Conservation (phyloP, 1,284 basidiomycete genomes). For the Pseudozyma thailandica region DNA sequence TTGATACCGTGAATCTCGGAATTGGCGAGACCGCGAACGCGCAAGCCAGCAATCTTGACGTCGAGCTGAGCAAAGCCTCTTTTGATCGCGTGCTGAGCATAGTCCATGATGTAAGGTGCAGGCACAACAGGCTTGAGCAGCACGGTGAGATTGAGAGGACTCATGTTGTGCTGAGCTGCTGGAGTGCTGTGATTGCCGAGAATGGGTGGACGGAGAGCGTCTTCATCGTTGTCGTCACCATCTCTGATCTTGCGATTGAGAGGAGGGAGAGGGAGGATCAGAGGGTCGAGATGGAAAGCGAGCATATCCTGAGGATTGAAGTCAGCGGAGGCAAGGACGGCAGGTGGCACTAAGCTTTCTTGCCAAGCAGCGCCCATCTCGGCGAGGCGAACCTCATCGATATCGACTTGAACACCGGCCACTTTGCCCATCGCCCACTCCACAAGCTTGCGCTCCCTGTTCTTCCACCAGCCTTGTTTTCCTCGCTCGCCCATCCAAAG, state of each 20-base stretch:
- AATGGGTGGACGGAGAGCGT: conserved; percentile 36
- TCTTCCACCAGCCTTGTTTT: conserved; percentile 51
- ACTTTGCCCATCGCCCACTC: conserved; percentile 62
- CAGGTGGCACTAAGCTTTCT: conserved; percentile 14
- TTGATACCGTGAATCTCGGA: conserved; percentile 45
- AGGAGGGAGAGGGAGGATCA: conserved; percentile 56
- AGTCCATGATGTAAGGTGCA: conserved; percentile 52
- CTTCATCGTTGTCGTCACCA: conserved; percentile 16
- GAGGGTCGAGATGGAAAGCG: conserved; percentile 58
- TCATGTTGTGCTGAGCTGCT: conserved; percentile 51
- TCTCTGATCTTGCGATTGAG: conserved; percentile 35
- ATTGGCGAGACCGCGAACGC: conserved; percentile 54
- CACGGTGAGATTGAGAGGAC: conserved; percentile 56
- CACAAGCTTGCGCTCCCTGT: conserved; percentile 54
- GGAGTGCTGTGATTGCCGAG: conserved; percentile 51
- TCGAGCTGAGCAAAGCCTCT: conserved; percentile 53
- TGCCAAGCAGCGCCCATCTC: conserved; percentile 46
- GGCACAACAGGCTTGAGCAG: conserved; percentile 59
- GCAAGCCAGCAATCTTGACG: conserved; percentile 53
- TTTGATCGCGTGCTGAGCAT: conserved; percentile 50
- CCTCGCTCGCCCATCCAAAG: conserved; percentile 55
- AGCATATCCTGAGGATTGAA: conserved; percentile 53
- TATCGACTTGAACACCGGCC: conserved; percentile 55
- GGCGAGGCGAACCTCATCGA: conserved; percentile 50
- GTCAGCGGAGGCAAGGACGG: neutral